Percentiles rank a stretch among this genome's conserved stretches.
Conservation (phyloP, 257 asterid species). For the Coffea eugenioides region DNA sequence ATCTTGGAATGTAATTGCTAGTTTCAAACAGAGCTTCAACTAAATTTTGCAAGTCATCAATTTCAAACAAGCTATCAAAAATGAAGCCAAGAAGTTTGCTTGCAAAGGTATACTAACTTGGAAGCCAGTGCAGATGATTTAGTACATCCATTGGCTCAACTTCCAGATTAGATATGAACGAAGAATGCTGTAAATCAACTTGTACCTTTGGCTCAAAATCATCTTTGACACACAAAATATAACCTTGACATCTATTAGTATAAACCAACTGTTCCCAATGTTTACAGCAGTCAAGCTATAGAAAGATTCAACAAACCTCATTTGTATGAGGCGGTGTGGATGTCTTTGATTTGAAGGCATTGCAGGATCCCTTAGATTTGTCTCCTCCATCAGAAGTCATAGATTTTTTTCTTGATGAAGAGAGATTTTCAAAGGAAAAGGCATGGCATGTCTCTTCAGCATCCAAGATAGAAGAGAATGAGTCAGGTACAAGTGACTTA, state of each 20-base stretch:
- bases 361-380: constrained; percentile 22
- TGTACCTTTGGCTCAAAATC: background rate
- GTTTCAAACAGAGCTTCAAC: background rate
- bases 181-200: background rate
- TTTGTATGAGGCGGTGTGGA: constrained; percentile 1
- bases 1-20: background rate
- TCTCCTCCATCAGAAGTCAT: constrained; percentile 24
- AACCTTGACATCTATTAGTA: background rate
- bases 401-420: constrained; percentile 33
- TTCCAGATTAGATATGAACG: background rate
- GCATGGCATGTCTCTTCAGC: constrained; percentile 98
- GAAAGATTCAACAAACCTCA: constrained; percentile 22
- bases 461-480: constrained; percentile 65
- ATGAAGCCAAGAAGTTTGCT: background rate
- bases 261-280: background rate
- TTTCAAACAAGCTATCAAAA: background rate
- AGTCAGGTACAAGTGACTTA: constrained; percentile 38
- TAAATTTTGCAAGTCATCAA: background rate
- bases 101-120: background rate
- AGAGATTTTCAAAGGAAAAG: constrained; percentile 49
- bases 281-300: background rate
- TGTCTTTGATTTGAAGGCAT: constrained; percentile 28
- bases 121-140: background rate
- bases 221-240: background rate
- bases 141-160: background rate